Percentiles rank a stretch among this genome's conserved stretches.
Conservation (phyloP, 2,329 filamentous ascomycete genomes). For the Moelleriella libera region DNA sequence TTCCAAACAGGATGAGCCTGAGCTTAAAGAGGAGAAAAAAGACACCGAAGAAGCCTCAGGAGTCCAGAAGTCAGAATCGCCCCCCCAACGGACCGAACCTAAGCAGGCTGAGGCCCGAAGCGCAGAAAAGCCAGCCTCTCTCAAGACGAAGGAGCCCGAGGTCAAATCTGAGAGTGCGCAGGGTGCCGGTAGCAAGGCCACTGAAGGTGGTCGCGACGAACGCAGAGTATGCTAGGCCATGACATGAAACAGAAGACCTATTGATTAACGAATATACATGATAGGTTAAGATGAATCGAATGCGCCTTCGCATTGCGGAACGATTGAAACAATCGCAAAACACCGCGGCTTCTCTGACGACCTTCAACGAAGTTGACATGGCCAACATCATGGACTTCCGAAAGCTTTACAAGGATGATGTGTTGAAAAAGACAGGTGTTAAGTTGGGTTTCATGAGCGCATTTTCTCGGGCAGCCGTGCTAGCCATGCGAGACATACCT, state of each 20-base stretch:
- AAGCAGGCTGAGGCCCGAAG: constrained; percentile 15
- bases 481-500: constrained; percentile 92
- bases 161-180: constrained; percentile 9
- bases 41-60: constrained; percentile 1
- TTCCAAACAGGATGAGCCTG: background rate
- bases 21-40: constrained; percentile 6
- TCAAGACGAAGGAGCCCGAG: constrained; percentile 13
- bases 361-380: constrained; percentile 99
- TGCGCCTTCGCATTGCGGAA: constrained; percentile 94
- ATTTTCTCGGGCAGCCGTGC: constrained; percentile 76
- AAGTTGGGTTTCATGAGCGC: constrained; percentile 99
- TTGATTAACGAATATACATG: background rate
- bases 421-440: constrained; percentile 89
- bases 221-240: constrained; percentile 52
- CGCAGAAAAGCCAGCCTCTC: constrained; percentile 3
- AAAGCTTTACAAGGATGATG: constrained; percentile 91
- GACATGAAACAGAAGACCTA: background rate
- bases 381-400: constrained; percentile 93
- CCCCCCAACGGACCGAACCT: constrained; percentile 16
- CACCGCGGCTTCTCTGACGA: constrained; percentile 90
- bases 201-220: constrained; percentile 65
- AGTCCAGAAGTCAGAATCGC: background rate
- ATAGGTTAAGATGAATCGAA: constrained; percentile 99
- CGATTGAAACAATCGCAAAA: constrained; percentile 98
- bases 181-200: constrained; percentile 9